phyloP scores from a whole-genome alignment of 139 green algal genomes.

The Monoraphidium neglectum region DNA sequence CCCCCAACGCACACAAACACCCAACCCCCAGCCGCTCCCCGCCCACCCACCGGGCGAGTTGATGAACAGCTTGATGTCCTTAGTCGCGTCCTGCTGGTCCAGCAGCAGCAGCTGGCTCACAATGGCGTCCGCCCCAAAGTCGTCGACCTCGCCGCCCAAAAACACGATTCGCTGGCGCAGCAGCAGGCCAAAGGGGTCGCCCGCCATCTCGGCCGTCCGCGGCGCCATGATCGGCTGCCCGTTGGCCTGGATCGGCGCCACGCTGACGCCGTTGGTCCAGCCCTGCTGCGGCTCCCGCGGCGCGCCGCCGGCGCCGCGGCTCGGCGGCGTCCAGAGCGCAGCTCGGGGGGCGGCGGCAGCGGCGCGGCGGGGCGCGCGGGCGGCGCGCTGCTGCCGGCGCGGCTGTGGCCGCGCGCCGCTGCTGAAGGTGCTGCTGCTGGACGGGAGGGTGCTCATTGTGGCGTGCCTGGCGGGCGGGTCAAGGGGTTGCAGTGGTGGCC shows the following conservation, averaged over 20 bases:
- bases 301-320: neutral
- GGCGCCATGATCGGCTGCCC: conserved; percentile 66
- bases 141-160: conserved; percentile 95
- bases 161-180: conserved; percentile 96
- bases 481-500: too few relatives aligned
- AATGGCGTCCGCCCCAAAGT: conserved; percentile 94
- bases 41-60: conserved; percentile 88
- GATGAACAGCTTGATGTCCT: conserved; percentile 99
- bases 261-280: conserved; percentile 35
- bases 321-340: conserved; percentile 13
- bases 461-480: too few relatives aligned
- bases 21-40: too few relatives aligned
- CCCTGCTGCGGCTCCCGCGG: neutral
- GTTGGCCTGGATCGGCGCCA: conserved; percentile 56
- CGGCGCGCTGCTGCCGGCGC: too few relatives aligned
- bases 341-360: conserved; percentile 9
- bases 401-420: too few relatives aligned
- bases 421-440: too few relatives aligned
- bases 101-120: conserved; percentile 98
- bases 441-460: too few relatives aligned
- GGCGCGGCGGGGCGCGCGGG: too few relatives aligned
- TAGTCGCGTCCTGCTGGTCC: conserved; percentile 91
- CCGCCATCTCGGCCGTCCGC: conserved; percentile 74
- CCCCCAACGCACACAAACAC: too few relatives aligned
- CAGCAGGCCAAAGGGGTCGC: conserved; percentile 96